Base-by-base conservation (phyloP, 2,329 filamentous ascomycete species). In the Epichloe festucae region DNA sequence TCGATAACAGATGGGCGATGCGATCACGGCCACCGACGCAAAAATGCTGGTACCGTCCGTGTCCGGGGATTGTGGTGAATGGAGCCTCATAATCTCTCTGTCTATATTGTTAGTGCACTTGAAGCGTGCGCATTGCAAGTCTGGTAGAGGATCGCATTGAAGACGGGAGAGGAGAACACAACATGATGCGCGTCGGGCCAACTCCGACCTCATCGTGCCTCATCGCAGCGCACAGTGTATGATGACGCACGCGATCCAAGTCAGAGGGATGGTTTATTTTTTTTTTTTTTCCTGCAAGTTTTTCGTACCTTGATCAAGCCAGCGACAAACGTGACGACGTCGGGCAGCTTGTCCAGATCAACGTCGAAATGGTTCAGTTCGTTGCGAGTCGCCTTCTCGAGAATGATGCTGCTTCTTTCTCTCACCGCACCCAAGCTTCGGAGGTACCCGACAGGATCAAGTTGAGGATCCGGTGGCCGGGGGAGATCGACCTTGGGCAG, bases 381-480 rank as follows among this genome's bases (percentile, higher is more conserved):
- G 63, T 95, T 88, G 57, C 75, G 76, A 61, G 86, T 75, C 10
- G 89, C 88, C 72, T 86, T 90, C 56, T 87, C 79, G 54, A 87
- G 76, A 49, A 95, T 75, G 57, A 91, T 71, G 60, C 73, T 79
- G 63, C 80, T 85, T 56, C 89, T 74, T 62, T 96, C 89, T 56
- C 93, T 79, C 27, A 98, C 89, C 31, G 93, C 82, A 62, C 88
- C 82, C 62, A 97, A 81, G 70, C 89, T 96, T 64, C 87, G 82
- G 62, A 98, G 78, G 69, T 97, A 97, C 55, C 84, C 90, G 23
- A 86, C 88, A 19, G 91, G 90, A 65, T 97, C 89, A 59, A 91
- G 75, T 55, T 84, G 78, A 61, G 91, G 90, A 69, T 97, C 90
- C 31, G 91, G 90, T 15, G 89, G 82, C 62, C 82, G 84, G 48